A percentile compares a stretch with the other conserved stretches of the same genome.
These are phyloP conservation scores for Tarenaya hassleriana DNA, from an alignment of 345 rosid species.

Conservation along the genomic window DNA sequence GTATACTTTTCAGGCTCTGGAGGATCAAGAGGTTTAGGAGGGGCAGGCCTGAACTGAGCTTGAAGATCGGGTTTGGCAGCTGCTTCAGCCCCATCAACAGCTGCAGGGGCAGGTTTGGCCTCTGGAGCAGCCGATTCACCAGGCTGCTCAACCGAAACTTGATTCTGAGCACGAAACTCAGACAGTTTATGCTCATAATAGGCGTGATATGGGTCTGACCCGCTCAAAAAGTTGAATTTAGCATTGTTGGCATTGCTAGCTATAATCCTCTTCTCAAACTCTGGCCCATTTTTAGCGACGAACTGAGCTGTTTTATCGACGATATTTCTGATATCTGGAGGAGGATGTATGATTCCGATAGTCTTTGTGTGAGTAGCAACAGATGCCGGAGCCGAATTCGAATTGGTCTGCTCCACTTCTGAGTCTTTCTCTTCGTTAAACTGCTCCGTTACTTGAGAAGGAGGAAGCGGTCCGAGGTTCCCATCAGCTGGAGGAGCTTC, in stretches of 20 bases:
- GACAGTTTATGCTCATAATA: constrained; percentile 67
- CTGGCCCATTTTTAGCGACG: constrained; percentile 72
- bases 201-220: constrained; percentile 70
- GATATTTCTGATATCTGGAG: constrained; percentile 71
- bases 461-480: constrained; percentile 51
- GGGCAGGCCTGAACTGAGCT: constrained; percentile 53
- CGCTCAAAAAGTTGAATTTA: constrained; percentile 63
- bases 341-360: constrained; percentile 86
- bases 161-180: constrained; percentile 58
- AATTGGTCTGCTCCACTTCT: constrained; percentile 39
- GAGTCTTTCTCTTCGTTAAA: constrained; percentile 31
- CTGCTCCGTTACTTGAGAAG: constrained; percentile 47
- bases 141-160: constrained; percentile 37
- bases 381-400: constrained; percentile 34
- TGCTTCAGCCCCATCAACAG: constrained; percentile 27
- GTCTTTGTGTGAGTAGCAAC: constrained; percentile 71
- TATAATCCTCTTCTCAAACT: constrained; percentile 68
- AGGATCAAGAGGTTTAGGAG: constrained; percentile 54
- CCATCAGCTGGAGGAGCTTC: constrained; percentile 76
- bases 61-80: constrained; percentile 48
- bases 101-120: constrained; percentile 28
- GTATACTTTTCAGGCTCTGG: constrained; percentile 81
- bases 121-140: constrained; percentile 30
- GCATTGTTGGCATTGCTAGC: constrained; percentile 58
- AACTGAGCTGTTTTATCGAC: constrained; percentile 79